A percentile compares a stretch with the other conserved stretches of the same genome.
Evolutionary conservation across 352 stramenopile genomes (phyloP).

Genomic region (Pythium apleroticum): DNA sequence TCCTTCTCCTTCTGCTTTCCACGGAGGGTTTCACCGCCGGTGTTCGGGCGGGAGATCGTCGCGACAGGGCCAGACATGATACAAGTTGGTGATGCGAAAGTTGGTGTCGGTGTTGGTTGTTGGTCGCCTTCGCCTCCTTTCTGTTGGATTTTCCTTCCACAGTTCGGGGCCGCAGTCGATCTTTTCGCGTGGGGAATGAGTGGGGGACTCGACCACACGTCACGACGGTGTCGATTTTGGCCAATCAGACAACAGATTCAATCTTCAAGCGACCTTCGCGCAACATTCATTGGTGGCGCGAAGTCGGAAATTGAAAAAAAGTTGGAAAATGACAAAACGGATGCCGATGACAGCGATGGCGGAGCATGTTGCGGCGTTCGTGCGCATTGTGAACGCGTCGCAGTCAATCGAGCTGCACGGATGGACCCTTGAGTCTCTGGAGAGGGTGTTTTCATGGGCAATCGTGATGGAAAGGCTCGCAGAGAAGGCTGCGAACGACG

Average conservation of each 20-base stretch:
- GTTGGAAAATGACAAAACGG: not conserved
- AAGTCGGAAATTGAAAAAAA: not conserved
- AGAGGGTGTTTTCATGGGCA: conserved; percentile 24
- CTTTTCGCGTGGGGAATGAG: conserved; percentile 22
- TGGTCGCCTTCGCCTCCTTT: conserved; percentile 7
- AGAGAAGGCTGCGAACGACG: conserved; percentile 8
- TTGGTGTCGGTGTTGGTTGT: conserved; percentile 6
- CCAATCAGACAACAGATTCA: conserved; percentile 24
- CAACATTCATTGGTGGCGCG: conserved; percentile 15
- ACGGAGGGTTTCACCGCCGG: conserved; percentile 70
- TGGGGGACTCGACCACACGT: conserved; percentile 31
- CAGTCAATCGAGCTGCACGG: conserved; percentile 25
- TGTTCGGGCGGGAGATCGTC: conserved; percentile 53
- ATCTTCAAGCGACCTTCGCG: conserved; percentile 31
- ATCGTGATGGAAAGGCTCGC: conserved; percentile 22
- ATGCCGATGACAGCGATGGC: conserved; percentile 9
- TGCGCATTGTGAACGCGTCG: conserved; percentile 26
- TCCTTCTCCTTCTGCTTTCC: conserved; percentile 97
- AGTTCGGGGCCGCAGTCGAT: conserved; percentile 28
- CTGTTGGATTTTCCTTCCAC: conserved; percentile 28
- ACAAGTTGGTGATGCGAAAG: not conserved
- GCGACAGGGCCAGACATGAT: conserved; percentile 37
- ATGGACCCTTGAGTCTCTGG: conserved; percentile 25
- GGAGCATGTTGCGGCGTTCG: conserved; percentile 25
- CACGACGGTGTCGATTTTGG: conserved; percentile 10